Conservation (phyloP, 2,329 filamentous ascomycete genomes). For the Cytospora paraplurivora region DNA sequence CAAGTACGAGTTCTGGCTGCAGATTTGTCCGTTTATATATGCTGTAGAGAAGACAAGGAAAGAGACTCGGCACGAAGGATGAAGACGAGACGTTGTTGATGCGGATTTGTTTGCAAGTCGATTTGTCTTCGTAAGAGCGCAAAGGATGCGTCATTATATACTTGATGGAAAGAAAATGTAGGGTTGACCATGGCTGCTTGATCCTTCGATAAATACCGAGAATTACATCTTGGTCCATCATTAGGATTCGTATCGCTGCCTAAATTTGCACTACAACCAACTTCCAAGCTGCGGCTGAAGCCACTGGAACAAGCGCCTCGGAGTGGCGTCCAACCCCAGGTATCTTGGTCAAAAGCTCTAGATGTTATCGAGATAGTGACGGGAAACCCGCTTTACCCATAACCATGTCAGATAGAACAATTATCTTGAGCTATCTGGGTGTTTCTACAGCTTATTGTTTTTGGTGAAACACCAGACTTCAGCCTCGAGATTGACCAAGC, state of each 20-base stretch:
- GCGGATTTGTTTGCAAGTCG: background rate
- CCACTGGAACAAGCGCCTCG: background rate
- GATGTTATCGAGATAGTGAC: too few species aligned
- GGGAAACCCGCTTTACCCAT: too few species aligned
- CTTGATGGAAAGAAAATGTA: background rate
- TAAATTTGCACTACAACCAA: background rate
- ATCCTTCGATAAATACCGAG: background rate
- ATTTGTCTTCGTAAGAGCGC: background rate
- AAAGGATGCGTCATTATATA: background rate
- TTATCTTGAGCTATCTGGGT: too few species aligned
- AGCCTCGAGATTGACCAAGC: too few species aligned
- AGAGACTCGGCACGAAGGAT: background rate
- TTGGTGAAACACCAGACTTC: too few species aligned
- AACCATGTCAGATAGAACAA: too few species aligned
- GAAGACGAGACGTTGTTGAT: too few species aligned
- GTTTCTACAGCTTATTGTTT: too few species aligned
- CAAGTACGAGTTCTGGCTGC: background rate
- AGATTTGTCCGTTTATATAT: background rate
- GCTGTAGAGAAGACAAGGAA: background rate
- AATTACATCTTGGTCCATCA: background rate
- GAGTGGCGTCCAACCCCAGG: background rate
- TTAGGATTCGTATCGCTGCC: background rate
- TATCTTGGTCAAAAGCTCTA: too few species aligned
- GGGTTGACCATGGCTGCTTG: background rate
- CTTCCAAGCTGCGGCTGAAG: constrained; percentile 7